Conservation (phyloP, 2,329 filamentous ascomycete species). For the Nemania bipapillata region DNA sequence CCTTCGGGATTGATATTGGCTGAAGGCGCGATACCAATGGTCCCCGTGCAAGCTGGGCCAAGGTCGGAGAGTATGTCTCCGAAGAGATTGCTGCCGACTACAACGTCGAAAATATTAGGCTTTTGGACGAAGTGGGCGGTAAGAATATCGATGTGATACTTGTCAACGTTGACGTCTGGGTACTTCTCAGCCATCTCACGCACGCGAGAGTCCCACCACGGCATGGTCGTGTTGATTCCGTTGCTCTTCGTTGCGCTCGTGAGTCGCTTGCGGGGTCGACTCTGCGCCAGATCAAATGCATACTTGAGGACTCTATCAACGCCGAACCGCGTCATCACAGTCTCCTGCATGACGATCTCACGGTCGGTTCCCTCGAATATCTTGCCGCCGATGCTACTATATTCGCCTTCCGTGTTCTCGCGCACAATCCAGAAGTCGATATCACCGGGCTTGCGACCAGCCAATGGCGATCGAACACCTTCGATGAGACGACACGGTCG, state of each 20-base stretch:
- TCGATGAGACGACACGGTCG: slow-evolving; percentile 64
- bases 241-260: slow-evolving; percentile 75
- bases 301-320: slow-evolving; percentile 70
- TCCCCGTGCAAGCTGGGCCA: slow-evolving; percentile 71
- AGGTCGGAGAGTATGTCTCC: slow-evolving; percentile 65
- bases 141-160: slow-evolving; percentile 73
- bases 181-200: slow-evolving; percentile 63
- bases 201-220: slow-evolving; percentile 72
- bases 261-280: slow-evolving; percentile 64
- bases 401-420: slow-evolving; percentile 73
- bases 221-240: slow-evolving; percentile 72
- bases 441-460: slow-evolving; percentile 64
- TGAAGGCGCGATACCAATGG: slow-evolving; percentile 74
- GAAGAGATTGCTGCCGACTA: slow-evolving; percentile 69
- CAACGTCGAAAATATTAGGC: slow-evolving; percentile 66
- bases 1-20: slow-evolving; percentile 71
- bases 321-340: slow-evolving; percentile 68
- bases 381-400: slow-evolving; percentile 70
- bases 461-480: slow-evolving; percentile 50
- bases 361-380: slow-evolving; percentile 68
- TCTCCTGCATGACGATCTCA: slow-evolving; percentile 69
- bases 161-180: slow-evolving; percentile 67
- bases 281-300: slow-evolving; percentile 68
- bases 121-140: slow-evolving; percentile 70
- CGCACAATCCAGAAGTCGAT: slow-evolving; percentile 73